A percentile compares a stretch with the other conserved stretches of the same genome.
Evolutionary conservation across 352 stramenopile genomes (phyloP).

Genomic region (Plasmopara viticola): DNA sequence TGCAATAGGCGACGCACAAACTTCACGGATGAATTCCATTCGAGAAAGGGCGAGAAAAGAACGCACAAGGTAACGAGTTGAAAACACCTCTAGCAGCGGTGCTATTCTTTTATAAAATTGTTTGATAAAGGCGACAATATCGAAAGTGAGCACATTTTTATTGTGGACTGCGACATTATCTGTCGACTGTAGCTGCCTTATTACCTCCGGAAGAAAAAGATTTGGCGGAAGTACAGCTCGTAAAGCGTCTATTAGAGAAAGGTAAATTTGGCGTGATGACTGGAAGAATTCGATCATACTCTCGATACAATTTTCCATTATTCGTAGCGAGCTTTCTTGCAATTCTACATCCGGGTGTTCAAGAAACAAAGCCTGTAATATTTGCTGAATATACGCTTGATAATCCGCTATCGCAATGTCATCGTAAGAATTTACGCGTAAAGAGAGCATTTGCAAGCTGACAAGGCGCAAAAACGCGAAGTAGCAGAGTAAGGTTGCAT

Average conservation of each 20-base stretch:
- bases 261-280: slow-evolving; percentile 13
- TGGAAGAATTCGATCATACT: slow-evolving; percentile 31
- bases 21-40: slow-evolving; percentile 50
- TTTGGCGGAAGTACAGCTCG: slow-evolving; percentile 25
- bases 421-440: slow-evolving; percentile 13
- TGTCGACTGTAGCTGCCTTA: slow-evolving; percentile 4
- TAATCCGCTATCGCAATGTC: slow-evolving; percentile 4
- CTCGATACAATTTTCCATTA: slow-evolving; percentile 21
- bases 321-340: slow-evolving; percentile 18
- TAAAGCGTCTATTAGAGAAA: slow-evolving; percentile 20
- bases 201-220: slow-evolving; percentile 18
- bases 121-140: slow-evolving; percentile 23
- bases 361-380: slow-evolving; percentile 5
- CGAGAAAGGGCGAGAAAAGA: slow-evolving; percentile 27
- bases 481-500: slow-evolving; percentile 23
- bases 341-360: slow-evolving; percentile 6
- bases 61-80: slow-evolving; percentile 11
- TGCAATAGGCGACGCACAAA: slow-evolving; percentile 16
- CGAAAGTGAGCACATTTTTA: slow-evolving; percentile 1
- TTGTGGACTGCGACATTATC: not conserved
- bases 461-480: slow-evolving; percentile 29
- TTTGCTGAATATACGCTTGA: slow-evolving; percentile 10
- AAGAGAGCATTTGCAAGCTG: slow-evolving; percentile 24
- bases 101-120: slow-evolving; percentile 24
- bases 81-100: slow-evolving; percentile 18